Evolutionary conservation across 352 stramenopile genomes (phyloP).

Genomic region (Pythium utonaiense): DNA sequence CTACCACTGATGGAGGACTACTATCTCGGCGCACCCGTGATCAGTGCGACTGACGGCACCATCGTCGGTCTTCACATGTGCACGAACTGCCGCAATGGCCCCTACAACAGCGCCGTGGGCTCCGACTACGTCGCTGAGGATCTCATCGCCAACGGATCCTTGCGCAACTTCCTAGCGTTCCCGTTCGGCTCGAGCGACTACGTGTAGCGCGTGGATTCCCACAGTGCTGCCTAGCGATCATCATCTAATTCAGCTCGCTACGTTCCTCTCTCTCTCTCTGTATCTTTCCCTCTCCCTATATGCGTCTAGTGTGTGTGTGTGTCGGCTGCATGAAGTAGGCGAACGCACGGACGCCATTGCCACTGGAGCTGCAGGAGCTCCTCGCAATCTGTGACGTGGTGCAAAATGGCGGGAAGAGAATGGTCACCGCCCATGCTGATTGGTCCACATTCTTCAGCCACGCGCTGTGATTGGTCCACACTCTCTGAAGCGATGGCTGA

Average conservation of each 20-base stretch:
- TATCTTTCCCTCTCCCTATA: too few species aligned
- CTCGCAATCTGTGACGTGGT: too few species aligned
- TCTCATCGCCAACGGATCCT: neutral
- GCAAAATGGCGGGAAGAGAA: too few species aligned
- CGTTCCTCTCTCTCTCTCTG: too few species aligned
- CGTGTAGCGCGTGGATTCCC: too few species aligned
- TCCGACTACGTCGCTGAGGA: conserved; percentile 8
- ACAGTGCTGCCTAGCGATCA: too few species aligned
- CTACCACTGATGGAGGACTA: conserved; percentile 2
- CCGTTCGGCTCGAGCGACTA: neutral
- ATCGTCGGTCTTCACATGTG: conserved; percentile 22
- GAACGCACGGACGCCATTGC: too few species aligned
- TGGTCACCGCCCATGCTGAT: neutral
- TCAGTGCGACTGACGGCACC: conserved; percentile 3
- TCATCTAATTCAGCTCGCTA: too few species aligned
- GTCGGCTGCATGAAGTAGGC: too few species aligned
- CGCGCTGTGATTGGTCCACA: neutral
- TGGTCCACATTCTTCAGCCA: neutral
- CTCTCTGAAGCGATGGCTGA: too few species aligned
- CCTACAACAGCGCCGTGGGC: conserved; percentile 7
- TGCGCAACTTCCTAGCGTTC: neutral
- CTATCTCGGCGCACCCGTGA: conserved; percentile 1
- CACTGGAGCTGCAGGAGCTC: too few species aligned
- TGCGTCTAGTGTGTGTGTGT: too few species aligned
- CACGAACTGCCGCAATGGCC: conserved; percentile 10